Evolutionary conservation across 2,329 filamentous ascomycete genomes (phyloP).

Genomic region (Scytalidium lignicola): DNA sequence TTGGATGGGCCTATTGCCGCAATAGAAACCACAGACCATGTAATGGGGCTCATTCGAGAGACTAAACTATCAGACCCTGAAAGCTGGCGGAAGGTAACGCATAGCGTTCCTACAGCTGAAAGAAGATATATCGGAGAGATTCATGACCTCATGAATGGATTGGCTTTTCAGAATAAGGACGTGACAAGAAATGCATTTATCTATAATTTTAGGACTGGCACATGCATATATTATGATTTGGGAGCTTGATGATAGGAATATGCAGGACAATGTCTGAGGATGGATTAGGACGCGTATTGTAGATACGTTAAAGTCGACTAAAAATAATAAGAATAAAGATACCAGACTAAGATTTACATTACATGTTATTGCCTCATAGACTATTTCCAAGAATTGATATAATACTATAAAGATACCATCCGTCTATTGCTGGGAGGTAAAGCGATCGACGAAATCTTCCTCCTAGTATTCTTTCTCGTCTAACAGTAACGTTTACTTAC

Average conservation of each 20-base stretch:
- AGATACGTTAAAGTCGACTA: no score
- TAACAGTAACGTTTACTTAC: no score
- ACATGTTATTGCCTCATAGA: no score
- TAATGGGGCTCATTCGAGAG: constrained; percentile 69
- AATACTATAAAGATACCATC: no score
- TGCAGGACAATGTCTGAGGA: neutral
- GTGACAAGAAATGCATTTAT: constrained; percentile 72
- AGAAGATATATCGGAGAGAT: constrained; percentile 79
- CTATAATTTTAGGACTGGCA: constrained; percentile 85
- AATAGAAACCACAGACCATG: constrained; percentile 80
- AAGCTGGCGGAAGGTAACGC: constrained; percentile 76
- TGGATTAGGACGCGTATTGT: neutral
- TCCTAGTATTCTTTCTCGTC: no score
- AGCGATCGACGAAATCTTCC: no score
- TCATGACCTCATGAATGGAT: constrained; percentile 64
- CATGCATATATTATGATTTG: constrained; percentile 82
- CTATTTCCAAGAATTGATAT: no score
- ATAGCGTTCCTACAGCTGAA: constrained; percentile 70
- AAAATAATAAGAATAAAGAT: no score
- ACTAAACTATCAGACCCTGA: constrained; percentile 76
- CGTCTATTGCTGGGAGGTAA: no score
- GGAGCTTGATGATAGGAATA: constrained; percentile 24
- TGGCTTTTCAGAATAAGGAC: constrained; percentile 56
- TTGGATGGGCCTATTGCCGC: constrained; percentile 77
- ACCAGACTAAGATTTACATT: no score